Evolutionary conservation across 306 rosid species (phyloP).

Genomic region (Datisca glomerata): DNA sequence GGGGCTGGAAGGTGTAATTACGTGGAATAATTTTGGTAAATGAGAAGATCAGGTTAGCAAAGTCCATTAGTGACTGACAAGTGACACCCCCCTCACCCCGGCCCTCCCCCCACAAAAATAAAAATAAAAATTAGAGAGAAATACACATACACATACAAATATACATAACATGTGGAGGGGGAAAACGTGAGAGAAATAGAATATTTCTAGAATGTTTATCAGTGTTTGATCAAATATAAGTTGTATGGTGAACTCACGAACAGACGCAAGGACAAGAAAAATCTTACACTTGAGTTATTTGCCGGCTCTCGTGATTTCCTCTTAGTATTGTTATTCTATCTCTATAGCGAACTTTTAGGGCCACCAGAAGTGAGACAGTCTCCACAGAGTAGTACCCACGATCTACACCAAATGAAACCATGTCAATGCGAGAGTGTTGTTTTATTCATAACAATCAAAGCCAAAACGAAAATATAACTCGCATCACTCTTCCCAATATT

Average conservation of each 20-base stretch:
- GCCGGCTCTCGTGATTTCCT: conserved; percentile 98
- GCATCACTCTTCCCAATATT: too few relatives aligned
- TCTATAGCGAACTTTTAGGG: conserved; percentile 92
- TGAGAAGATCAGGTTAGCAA: too few relatives aligned
- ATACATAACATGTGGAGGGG: neutral
- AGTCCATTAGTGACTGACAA: too few relatives aligned
- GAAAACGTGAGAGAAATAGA: too few relatives aligned
- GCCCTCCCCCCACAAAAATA: neutral
- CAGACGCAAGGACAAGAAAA: neutral
- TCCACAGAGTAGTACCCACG: conserved; percentile 80
- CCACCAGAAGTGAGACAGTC: conserved; percentile 92
- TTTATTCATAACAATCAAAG: neutral
- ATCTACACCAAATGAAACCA: conserved; percentile 17
- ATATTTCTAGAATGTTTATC: too few relatives aligned
- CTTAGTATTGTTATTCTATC: conserved; percentile 98
- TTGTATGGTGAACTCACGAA: neutral
- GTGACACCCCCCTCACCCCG: too few relatives aligned
- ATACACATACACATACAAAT: neutral
- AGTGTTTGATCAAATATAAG: neutral
- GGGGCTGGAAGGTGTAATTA: too few relatives aligned
- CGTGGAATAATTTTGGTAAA: too few relatives aligned
- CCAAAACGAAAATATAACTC: neutral
- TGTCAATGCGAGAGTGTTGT: neutral
- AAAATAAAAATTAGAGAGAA: neutral
- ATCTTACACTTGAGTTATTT: conserved; percentile 97